These are phyloP conservation scores for Kazachstania psychrophila DNA, from an alignment of 805 yeast species.

Conservation along the genomic window DNA sequence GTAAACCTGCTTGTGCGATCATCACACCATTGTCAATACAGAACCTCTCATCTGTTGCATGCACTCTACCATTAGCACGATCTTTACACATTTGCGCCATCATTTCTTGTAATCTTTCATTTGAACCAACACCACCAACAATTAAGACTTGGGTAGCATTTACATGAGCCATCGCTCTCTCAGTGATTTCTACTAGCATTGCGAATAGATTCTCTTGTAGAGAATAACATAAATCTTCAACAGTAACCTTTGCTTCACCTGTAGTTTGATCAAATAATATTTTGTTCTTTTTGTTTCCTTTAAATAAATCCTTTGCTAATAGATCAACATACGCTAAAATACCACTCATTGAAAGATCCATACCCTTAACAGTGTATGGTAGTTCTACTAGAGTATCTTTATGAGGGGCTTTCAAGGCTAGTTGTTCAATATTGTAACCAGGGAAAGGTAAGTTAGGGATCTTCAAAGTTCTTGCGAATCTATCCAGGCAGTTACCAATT, in stretches of 20 bases:
- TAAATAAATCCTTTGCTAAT: slow-evolving; percentile 64
- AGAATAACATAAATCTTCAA: slow-evolving; percentile 86
- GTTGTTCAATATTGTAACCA: slow-evolving; percentile 91
- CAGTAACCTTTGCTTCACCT: slow-evolving; percentile 46
- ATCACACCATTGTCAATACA: slow-evolving; percentile 97
- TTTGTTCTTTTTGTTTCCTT: slow-evolving; percentile 32
- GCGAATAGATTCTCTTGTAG: slow-evolving; percentile 88
- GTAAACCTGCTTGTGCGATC: slow-evolving; percentile 96
- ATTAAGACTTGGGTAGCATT: slow-evolving; percentile 79
- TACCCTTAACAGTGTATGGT: slow-evolving; percentile 97
- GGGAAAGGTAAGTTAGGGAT: slow-evolving; percentile 94
- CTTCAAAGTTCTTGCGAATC: slow-evolving; percentile 85
- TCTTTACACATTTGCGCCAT: slow-evolving; percentile 92
- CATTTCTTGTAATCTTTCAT: slow-evolving; percentile 86
- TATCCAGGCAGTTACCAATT: slow-evolving; percentile 90
- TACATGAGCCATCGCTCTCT: slow-evolving; percentile 97
- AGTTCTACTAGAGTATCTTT: slow-evolving; percentile 49
- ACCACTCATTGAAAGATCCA: slow-evolving; percentile 97
- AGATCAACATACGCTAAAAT: slow-evolving; percentile 77
- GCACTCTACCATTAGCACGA: slow-evolving; percentile 71
- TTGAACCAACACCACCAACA: slow-evolving; percentile 98
- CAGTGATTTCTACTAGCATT: slow-evolving; percentile 96
- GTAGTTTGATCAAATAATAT: slow-evolving; percentile 31
- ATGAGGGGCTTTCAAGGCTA: slow-evolving; percentile 60
- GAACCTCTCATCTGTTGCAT: slow-evolving; percentile 92